Percentiles rank a stretch among this genome's conserved stretches.
Evolutionary conservation across 73 alveolate species (phyloP).

Genomic region (Uronychia binucleata): DNA sequence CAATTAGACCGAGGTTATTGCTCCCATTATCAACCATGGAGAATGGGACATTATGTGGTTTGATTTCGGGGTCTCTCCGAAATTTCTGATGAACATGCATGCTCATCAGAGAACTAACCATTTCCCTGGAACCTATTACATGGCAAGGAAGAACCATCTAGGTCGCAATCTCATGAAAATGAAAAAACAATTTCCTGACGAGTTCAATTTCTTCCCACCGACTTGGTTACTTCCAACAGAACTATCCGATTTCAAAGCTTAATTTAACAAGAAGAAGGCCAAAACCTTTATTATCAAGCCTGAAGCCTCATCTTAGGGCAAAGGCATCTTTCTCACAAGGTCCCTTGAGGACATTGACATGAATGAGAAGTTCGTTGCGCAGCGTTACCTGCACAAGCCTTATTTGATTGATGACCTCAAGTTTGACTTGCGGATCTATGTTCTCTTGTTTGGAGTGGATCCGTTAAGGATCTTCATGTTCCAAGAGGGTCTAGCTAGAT

Average conservation of each 20-base stretch:
- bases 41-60: slow-evolving; percentile 75
- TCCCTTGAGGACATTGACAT: slow-evolving; percentile 67
- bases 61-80: slow-evolving; percentile 65
- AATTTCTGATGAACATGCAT: slow-evolving; percentile 63
- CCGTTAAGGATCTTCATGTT: slow-evolving; percentile 91
- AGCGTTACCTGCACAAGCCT: slow-evolving; percentile 92
- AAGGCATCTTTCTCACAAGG: slow-evolving; percentile 83
- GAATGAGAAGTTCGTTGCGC: slow-evolving; percentile 80
- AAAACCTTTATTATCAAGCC: slow-evolving; percentile 80
- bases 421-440: slow-evolving; percentile 95
- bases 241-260: slow-evolving; percentile 63
- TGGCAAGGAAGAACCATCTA: slow-evolving; percentile 81
- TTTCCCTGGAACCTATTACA: slow-evolving; percentile 84
- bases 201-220: slow-evolving; percentile 83
- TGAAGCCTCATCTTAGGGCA: slow-evolving; percentile 86
- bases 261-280: slow-evolving; percentile 43
- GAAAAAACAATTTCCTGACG: slow-evolving; percentile 74
- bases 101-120: slow-evolving; percentile 82
- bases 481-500: slow-evolving; percentile 95
- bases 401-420: slow-evolving; percentile 87
- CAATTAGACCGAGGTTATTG: background rate
- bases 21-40: slow-evolving; percentile 29
- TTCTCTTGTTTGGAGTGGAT: slow-evolving; percentile 91
- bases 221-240: slow-evolving; percentile 92
- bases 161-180: slow-evolving; percentile 77